Evolutionary conservation across 1,139 yeast species (phyloP).

Genomic region (Debaryomycetaceae sp.): DNA sequence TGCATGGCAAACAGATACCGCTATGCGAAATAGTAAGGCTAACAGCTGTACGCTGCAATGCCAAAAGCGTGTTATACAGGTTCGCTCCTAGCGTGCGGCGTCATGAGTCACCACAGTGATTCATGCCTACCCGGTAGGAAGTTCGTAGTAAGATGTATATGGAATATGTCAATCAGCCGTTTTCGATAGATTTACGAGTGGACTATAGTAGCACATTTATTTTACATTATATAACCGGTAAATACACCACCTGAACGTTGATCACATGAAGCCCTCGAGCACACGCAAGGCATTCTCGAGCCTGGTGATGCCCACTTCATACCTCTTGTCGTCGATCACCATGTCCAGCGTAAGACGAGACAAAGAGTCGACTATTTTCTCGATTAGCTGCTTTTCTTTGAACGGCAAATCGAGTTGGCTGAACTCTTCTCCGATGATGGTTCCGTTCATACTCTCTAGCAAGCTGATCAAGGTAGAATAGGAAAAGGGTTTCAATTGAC

Average conservation of each 20-base stretch:
- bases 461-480: constrained; percentile 56
- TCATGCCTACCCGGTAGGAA: too few relatives aligned
- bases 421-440: constrained; percentile 67
- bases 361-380: constrained; percentile 79
- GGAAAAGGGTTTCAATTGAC: constrained; percentile 47
- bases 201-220: neutral
- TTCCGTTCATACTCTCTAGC: constrained; percentile 61
- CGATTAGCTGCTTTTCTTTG: constrained; percentile 75
- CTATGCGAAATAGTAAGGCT: too few relatives aligned
- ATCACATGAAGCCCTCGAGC: constrained; percentile 66
- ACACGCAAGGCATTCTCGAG: constrained; percentile 79
- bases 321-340: constrained; percentile 76
- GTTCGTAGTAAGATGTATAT: neutral
- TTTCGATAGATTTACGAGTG: neutral
- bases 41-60: too few relatives aligned
- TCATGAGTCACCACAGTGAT: too few relatives aligned
- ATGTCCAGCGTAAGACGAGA: constrained; percentile 85
- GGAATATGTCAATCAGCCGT: neutral
- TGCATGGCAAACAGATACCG: too few relatives aligned
- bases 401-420: constrained; percentile 69
- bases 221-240: neutral
- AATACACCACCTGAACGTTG: neutral
- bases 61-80: too few relatives aligned
- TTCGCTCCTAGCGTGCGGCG: too few relatives aligned
- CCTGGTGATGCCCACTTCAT: constrained; percentile 76